Base-by-base conservation (phyloP, 257 asterid species). In the Lycium barbarum region DNA sequence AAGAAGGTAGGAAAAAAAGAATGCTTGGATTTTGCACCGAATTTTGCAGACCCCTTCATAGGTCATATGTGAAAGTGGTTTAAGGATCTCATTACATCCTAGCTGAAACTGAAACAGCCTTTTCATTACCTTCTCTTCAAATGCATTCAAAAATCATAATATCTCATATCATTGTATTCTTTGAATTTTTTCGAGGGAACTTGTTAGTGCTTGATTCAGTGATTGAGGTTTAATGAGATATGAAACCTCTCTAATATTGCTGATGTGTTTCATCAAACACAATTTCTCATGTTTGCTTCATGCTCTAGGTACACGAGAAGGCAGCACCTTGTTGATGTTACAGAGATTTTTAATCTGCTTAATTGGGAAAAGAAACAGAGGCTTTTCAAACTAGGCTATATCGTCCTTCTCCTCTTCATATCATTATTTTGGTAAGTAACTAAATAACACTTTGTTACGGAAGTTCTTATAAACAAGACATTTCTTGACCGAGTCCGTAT, bases 321-420 rank as follows among this genome's bases (percentile, higher is more conserved):
- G 83, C 90, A 93, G 87, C 98, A 96, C 89, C 94, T 96, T 36
- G 85, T 96, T 36, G 99, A 96, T 87, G 97, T 96, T 76, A 96
- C 99, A 0, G 99, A 96, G 91, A 93, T 96, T 81, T 96, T 96
- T 89, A 96, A 96, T 88, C 79, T 90, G 93, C 95, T 96, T 62
- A 87, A 89, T 88, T 87, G 96, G 95, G 98, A 96, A 86, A 94
- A 94, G 95, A 92, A 93, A 87, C 93, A 90, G 84, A 88, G 99
- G 87, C 91, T 96, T 83, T 88, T 95, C 94, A 96, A 94, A 90
- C 92, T 96, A 72, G 99, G 97, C 76, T 93, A 96, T 55, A 84
- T 92, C 38, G 53, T 92, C 73, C 88, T 93, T 80, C 93, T 94
- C 79, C 91, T 96, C 89, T 93, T 93, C 94, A 87, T 91, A 90